A percentile compares a stretch with the other conserved stretches of the same genome.
phyloP scores from a whole-genome alignment of 1,284 basidiomycete genomes.

The Kwoniella shivajii region DNA sequence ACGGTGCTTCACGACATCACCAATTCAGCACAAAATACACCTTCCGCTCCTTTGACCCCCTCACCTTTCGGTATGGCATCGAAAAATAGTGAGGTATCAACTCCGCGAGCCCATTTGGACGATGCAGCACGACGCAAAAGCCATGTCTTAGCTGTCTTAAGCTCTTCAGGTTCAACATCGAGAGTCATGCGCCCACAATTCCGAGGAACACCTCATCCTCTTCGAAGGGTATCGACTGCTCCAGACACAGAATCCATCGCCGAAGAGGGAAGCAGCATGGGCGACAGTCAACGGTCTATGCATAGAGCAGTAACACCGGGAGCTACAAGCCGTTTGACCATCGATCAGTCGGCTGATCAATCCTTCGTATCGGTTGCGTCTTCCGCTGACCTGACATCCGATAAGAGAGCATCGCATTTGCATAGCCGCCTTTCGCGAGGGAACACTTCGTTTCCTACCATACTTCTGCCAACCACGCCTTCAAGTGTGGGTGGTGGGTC shows the following conservation, averaged over 20 bases:
- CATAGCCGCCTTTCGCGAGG: constrained; percentile 29
- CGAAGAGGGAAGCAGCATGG: constrained; percentile 26
- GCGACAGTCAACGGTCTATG: not conserved
- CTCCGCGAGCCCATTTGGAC: constrained; percentile 40
- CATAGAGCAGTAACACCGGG: constrained; percentile 9
- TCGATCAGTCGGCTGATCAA: constrained; percentile 30
- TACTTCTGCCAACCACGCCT: constrained; percentile 34
- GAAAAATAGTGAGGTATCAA: constrained; percentile 27
- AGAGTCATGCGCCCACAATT: constrained; percentile 20
- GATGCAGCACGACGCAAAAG: constrained; percentile 43
- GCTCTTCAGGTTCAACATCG: constrained; percentile 28
- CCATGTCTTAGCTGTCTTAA: constrained; percentile 45
- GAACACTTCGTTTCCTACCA: constrained; percentile 48
- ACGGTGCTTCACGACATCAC: constrained; percentile 37
- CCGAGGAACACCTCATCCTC: constrained; percentile 44
- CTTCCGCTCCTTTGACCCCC: constrained; percentile 31
- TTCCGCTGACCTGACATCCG: constrained; percentile 50
- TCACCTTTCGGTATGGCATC: constrained; percentile 19
- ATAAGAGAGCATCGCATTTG: constrained; percentile 37
- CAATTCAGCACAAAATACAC: constrained; percentile 22
- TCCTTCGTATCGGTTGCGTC: constrained; percentile 53
- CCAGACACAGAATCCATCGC: constrained; percentile 31
- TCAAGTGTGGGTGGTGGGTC: constrained; percentile 28
- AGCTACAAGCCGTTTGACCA: constrained; percentile 5
- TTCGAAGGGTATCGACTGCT: constrained; percentile 35